Base-by-base conservation (phyloP, 768 basidiomycete species). In the Boletus huronensis region DNA sequence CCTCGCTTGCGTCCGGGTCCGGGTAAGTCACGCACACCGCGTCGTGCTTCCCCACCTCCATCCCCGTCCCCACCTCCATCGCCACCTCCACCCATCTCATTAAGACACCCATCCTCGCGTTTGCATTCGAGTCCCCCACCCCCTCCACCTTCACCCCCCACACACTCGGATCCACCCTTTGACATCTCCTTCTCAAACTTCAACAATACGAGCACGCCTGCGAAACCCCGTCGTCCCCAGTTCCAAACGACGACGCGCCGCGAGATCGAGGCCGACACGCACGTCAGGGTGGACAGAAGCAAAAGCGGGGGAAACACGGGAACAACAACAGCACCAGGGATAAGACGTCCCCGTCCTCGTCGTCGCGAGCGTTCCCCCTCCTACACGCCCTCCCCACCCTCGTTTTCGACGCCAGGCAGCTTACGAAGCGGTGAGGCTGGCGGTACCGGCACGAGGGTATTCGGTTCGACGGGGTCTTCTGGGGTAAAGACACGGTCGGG, bases 181-280 rank as follows among this genome's bases (percentile, higher is more conserved):
- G 65, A 67, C 31, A 48, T 68, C 17, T 67, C 66, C 0, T 67
- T 67, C 36, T 65, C 66, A 9, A 54, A 54, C 13, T 35, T 52
- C 36, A 58, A 60, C n/a, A 69, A 69, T 6, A 61, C 67, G 0
- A 69, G 67, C 19, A 69, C 67, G 16, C 67, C 67, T 26, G 66
- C 64, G 5, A 69, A 70, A 43, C 54, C 58, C 9, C 65, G 55
- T 5, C 43, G 58, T n/a, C 10, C 26, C 19, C 44, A 48, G n/a
- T 25, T 14, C 11, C 52, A 45, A 9, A 46, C 36, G 32, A 46
- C 34, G 28, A 4, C 31, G n/a, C 36, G 21, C n/a, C 50, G 32
- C 23, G 36, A 39, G 31, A 26, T 1, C 43, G 25, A 8, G 19
- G 3, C 45, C 8, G 19, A 23, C 9, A 16, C 16, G 1, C 16